Evolutionary conservation across 2,329 filamentous ascomycete species (phyloP).

Genomic region (Colletotrichum sp.): DNA sequence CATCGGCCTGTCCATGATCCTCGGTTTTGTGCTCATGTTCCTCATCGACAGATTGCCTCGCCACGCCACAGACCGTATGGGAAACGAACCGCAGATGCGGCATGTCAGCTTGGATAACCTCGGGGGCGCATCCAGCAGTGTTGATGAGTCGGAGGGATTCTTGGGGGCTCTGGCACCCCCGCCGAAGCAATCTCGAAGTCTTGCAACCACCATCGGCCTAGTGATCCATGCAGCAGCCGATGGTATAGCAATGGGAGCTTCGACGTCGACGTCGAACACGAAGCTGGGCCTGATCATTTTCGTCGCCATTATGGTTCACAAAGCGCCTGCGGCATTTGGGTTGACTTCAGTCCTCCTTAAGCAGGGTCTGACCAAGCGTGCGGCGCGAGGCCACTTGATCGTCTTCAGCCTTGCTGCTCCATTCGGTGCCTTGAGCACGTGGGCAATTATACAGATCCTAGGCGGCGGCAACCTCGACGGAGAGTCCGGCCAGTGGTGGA

Average conservation of each 20-base stretch:
- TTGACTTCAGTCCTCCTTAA: conserved; percentile 89
- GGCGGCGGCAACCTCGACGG: conserved; percentile 65
- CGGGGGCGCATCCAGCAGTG: conserved; percentile 51
- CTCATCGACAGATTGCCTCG: conserved; percentile 86
- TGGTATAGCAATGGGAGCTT: conserved; percentile 94
- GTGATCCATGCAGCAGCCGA: conserved; percentile 96
- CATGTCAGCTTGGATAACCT: conserved; percentile 91
- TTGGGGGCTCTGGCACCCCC: conserved; percentile 62
- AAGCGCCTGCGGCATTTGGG: conserved; percentile 94
- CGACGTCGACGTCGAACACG: conserved; percentile 74
- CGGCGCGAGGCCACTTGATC: conserved; percentile 82
- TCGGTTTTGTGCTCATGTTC: conserved; percentile 96
- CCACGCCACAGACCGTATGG: conserved; percentile 70
- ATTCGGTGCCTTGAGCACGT: conserved; percentile 82
- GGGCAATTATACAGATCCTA: conserved; percentile 76
- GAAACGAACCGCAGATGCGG: conserved; percentile 70
- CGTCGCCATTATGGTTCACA: conserved; percentile 95
- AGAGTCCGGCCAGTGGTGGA: conserved; percentile 79
- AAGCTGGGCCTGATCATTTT: conserved; percentile 92
- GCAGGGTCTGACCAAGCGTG: conserved; percentile 87
- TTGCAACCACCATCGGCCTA: conserved; percentile 91
- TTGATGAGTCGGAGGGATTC: conserved; percentile 64
- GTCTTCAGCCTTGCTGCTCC: conserved; percentile 93
- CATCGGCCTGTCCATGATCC: conserved; percentile 84
- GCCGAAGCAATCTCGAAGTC: conserved; percentile 63